A percentile compares a stretch with the other conserved stretches of the same genome.
Evolutionary conservation across 805 yeast genomes (phyloP).

Genomic region (Myxozyma neglecta): DNA sequence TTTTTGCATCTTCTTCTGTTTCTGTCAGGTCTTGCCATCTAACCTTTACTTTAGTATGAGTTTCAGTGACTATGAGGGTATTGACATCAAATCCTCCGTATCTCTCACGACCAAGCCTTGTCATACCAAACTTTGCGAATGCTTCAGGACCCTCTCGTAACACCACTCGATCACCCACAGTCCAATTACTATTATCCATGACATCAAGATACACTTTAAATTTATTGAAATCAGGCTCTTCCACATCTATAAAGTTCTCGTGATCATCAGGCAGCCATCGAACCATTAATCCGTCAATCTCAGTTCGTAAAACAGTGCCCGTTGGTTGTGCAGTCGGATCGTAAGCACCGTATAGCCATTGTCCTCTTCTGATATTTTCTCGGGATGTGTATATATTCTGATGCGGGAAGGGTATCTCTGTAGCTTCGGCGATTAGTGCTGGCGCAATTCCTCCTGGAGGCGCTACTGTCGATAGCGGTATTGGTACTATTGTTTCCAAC

Average conservation of each 20-base stretch:
- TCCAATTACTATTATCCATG: conserved; percentile 28
- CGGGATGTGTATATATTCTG: conserved; percentile 14
- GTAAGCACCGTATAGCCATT: conserved; percentile 24
- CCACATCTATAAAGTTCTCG: conserved; percentile 12
- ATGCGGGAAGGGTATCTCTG: conserved; percentile 21
- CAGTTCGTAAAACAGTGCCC: conserved; percentile 21
- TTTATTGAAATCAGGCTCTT: conserved; percentile 10
- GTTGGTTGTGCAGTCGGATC: conserved; percentile 1
- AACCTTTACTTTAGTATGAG: conserved; percentile 23
- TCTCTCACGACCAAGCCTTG: conserved; percentile 22
- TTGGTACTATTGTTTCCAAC: conserved; percentile 7
- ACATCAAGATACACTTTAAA: conserved; percentile 13
- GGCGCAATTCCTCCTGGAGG: conserved; percentile 30
- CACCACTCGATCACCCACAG: conserved; percentile 31
- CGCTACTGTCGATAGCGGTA: conserved; percentile 5
- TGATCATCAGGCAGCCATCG: conserved; percentile 25
- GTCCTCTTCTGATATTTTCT: conserved; percentile 22
- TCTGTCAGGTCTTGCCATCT: conserved; percentile 27
- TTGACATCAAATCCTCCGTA: conserved; percentile 30
- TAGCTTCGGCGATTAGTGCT: conserved; percentile 13
- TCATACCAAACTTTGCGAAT: conserved; percentile 8
- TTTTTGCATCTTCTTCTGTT: conserved; percentile 7
- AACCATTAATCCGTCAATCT: conserved; percentile 16
- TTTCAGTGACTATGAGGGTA: conserved; percentile 15
- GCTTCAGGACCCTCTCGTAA: conserved; percentile 12